A percentile compares a stretch with the other conserved stretches of the same genome.
These are phyloP conservation scores for Neurospora hispaniola DNA, from an alignment of 495 filamentous ascomycete genomes.

Conservation along the genomic window DNA sequence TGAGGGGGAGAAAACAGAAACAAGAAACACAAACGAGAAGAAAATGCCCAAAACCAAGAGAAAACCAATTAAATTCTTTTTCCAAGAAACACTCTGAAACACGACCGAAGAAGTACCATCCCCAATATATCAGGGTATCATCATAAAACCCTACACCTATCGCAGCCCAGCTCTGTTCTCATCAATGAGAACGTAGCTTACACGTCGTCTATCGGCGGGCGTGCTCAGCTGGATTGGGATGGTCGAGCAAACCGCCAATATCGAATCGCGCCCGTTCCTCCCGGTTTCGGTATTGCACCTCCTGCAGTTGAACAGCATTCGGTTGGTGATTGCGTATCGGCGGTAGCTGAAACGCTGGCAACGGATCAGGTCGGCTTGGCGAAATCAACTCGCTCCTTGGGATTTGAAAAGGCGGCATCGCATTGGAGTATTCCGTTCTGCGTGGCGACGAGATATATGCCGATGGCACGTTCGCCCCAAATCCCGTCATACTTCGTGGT, in stretches of 20 bases:
- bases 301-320: constrained; percentile 14
- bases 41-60: too few relatives aligned
- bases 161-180: neutral
- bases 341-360: constrained; percentile 39
- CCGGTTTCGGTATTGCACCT: constrained; percentile 22
- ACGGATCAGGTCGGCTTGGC: constrained; percentile 21
- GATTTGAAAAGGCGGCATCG: constrained; percentile 30
- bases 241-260: constrained; percentile 44
- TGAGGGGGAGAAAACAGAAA: neutral
- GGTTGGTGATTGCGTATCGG: constrained; percentile 39
- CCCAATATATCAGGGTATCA: neutral
- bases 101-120: neutral
- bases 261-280: constrained; percentile 42
- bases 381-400: constrained; percentile 35
- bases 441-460: constrained; percentile 28
- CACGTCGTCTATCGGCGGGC: neutral
- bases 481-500: constrained; percentile 20
- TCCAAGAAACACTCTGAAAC: neutral
- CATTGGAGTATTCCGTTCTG: constrained; percentile 30
- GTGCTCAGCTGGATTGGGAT: constrained; percentile 18
- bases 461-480: constrained; percentile 21
- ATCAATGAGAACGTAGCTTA: neutral
- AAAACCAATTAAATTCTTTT: too few relatives aligned
- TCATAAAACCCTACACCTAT: neutral
- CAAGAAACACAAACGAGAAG: neutral